Percentiles rank a stretch among this genome's conserved stretches.
These are phyloP conservation scores for Pelargonium nanum DNA, from an alignment of 345 rosid genomes.

Conservation along the genomic window DNA sequence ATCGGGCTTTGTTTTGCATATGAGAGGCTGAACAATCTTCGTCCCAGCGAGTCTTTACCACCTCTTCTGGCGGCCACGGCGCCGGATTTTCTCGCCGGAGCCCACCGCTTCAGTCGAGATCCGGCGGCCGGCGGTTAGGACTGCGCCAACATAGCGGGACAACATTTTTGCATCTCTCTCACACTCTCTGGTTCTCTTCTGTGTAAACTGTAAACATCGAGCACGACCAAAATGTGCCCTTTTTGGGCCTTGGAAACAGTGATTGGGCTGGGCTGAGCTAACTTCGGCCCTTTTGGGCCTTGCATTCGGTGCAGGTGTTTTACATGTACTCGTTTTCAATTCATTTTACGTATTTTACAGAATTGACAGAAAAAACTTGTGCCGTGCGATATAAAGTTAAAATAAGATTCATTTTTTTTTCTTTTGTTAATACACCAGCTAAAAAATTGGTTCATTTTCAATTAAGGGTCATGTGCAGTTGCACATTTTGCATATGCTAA, in stretches of 20 bases:
- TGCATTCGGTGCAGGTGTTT: too few species aligned
- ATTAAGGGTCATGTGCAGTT: too few species aligned
- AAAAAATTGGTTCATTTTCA: too few species aligned
- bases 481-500: not conserved
- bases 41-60: constrained; percentile 53
- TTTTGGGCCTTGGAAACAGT: too few species aligned
- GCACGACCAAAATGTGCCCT: not conserved
- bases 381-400: too few species aligned
- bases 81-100: constrained; percentile 9
- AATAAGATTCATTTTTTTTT: too few species aligned
- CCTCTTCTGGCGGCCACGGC: constrained; percentile 8
- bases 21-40: constrained; percentile 54
- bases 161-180: constrained; percentile 16
- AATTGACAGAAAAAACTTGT: too few species aligned
- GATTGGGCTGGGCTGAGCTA: too few species aligned
- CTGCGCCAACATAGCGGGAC: constrained; percentile 24
- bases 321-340: too few species aligned
- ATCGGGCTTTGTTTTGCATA: constrained; percentile 80
- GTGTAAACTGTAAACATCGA: not conserved
- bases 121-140: constrained; percentile 30
- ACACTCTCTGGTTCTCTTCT: not conserved
- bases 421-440: too few species aligned
- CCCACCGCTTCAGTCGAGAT: constrained; percentile 32
- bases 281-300: too few species aligned
- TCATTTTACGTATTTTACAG: too few species aligned